phyloP scores from a whole-genome alignment of 352 stramenopile species.

The Phytophthora fragariaefolia region DNA sequence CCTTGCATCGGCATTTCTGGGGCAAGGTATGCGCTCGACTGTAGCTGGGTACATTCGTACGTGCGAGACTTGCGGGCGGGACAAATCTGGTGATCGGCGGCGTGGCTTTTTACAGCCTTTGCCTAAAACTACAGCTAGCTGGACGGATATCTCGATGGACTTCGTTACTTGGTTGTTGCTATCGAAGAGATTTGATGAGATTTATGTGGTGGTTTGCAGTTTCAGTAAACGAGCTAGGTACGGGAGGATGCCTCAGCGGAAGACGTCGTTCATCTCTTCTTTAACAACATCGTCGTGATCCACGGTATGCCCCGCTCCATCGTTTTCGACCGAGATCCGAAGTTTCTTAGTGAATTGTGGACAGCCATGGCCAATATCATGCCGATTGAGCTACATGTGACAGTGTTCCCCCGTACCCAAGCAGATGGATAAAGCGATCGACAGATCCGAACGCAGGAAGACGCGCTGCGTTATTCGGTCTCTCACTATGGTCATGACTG shows the following conservation, averaged over 20 bases:
- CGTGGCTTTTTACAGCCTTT: background rate
- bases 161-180: background rate
- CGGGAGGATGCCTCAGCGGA: background rate
- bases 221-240: background rate
- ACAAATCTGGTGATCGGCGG: background rate
- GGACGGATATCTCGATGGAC: background rate
- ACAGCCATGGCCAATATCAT: background rate
- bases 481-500: constrained; percentile 8
- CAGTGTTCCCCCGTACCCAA: constrained; percentile 4
- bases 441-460: constrained; percentile 6
- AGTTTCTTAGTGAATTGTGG: background rate
- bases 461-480: constrained; percentile 1
- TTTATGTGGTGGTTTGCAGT: background rate
- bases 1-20: background rate
- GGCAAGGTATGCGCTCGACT: background rate
- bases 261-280: background rate
- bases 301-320: background rate
- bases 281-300: constrained; percentile 1
- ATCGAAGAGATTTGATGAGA: constrained; percentile 4
- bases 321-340: background rate
- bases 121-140: background rate
- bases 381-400: constrained; percentile 2
- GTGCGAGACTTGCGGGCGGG: background rate
- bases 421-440: constrained; percentile 3
- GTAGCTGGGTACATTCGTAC: background rate